Evolutionary conservation across 805 yeast species (phyloP), one percentile per base, ranked within the genome.

Genomic region (Kuraishia piskuri): DNA sequence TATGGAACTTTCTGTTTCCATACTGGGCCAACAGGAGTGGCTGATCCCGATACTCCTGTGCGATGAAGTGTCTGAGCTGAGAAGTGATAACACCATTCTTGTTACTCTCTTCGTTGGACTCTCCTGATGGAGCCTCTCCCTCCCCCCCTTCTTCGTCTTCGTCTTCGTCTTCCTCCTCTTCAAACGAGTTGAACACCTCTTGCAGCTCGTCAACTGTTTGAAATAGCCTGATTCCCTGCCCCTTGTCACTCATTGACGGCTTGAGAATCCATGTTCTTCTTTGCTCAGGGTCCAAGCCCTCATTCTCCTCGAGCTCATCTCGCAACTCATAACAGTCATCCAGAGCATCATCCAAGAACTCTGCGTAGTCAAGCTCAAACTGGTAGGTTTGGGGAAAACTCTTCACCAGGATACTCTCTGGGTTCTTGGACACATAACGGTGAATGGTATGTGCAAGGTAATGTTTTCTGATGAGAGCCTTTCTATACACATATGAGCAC

Each of bases 201-300:
- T 91, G 97, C 50, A 94, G 72, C 61, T 90, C 94, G 8, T 83
- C 88, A 37, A 89, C 74, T 0, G 90, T 83, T 53, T 76, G 76
- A 71, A 94, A 94, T 0, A 94, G 68, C 45, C 96, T 72, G 50
- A 94, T 92, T 0, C 99, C 99, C 65, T 94, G 97, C 10, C 96
- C 99, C 64, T 92, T 85, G 64, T 94, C 99, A 62, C 96, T 87
- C 97, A 94, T 90, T 58, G 96, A 84, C 17, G 99, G 99, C 65
- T 94, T 94, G 65, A 94, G 75, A 44, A 94, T 94, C 91, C 95
- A 92, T 49, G 85, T 79, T 58, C 78, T 81, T 8, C 51, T 22
- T 17, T 53, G 50, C 10, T 49, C 40, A 8, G 40, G 40, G 8
- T 10, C 17, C 21, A 64, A 60, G 14, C 55, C 55, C 19, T 73